phyloP scores from a whole-genome alignment of 1,284 basidiomycete species.

The Schizopora paradoxa region DNA sequence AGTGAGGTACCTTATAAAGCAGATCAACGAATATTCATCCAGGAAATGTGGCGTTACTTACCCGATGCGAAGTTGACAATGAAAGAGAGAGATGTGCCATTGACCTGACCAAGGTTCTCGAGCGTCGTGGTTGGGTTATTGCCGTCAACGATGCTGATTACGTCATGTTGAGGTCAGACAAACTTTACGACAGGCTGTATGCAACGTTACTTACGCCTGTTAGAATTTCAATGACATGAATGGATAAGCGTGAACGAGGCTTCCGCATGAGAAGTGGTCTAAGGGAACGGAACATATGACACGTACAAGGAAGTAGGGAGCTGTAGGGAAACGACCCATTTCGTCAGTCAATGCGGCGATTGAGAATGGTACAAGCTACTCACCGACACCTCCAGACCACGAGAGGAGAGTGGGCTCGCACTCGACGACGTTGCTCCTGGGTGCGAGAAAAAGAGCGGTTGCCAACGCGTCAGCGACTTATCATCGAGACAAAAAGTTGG shows the following conservation, averaged over 20 bases:
- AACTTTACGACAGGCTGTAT: no score
- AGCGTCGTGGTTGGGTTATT: no score
- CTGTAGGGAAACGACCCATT: slow-evolving; percentile 10
- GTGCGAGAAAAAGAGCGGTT: neutral
- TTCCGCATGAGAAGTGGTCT: slow-evolving; percentile 1
- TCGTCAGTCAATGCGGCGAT: no score
- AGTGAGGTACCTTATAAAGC: slow-evolving; percentile 34
- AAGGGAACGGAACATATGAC: no score
- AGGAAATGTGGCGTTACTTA: slow-evolving; percentile 24
- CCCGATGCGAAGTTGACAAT: slow-evolving; percentile 35
- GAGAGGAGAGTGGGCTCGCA: slow-evolving; percentile 46
- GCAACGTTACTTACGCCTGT: slow-evolving; percentile 27
- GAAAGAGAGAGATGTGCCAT: slow-evolving; percentile 42
- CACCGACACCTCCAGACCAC: slow-evolving; percentile 49
- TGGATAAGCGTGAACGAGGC: slow-evolving; percentile 2
- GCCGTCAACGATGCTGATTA: slow-evolving; percentile 37
- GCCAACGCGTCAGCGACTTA: slow-evolving; percentile 4
- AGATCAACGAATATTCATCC: neutral
- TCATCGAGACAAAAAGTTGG: neutral
- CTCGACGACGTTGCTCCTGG: slow-evolving; percentile 37
- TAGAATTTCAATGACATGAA: neutral
- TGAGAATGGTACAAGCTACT: no score
- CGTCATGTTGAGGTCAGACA: no score
- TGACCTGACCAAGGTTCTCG: slow-evolving; percentile 32
- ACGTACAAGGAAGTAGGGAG: slow-evolving; percentile 19